phyloP scores from a whole-genome alignment of 768 basidiomycete species.

The Agaricus bisporus region DNA sequence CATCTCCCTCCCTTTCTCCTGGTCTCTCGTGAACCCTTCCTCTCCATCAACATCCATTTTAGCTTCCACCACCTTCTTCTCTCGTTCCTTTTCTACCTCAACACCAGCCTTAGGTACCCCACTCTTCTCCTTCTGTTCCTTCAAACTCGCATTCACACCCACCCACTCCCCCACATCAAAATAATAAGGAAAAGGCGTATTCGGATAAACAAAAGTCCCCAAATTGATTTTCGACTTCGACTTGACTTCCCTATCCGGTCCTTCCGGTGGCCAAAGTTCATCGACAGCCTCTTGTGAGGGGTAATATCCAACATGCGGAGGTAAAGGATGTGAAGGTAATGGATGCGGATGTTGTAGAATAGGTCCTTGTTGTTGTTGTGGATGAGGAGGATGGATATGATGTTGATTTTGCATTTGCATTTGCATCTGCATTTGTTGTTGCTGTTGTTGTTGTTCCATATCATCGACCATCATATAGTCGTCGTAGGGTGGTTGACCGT shows the following conservation, averaged over 20 bases:
- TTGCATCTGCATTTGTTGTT: neutral
- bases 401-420: conserved; percentile 9
- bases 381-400: conserved; percentile 7
- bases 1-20: conserved; percentile 14
- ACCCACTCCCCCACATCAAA: conserved; percentile 29
- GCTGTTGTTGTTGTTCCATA: conserved; percentile 9
- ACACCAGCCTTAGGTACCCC: conserved; percentile 14
- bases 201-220: conserved; percentile 55
- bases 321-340: neutral
- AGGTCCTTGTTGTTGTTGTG: conserved; percentile 7
- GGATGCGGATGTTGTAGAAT: conserved; percentile 9
- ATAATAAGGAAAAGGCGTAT: conserved; percentile 53
- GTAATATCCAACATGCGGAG: conserved; percentile 5
- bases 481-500: conserved; percentile 4
- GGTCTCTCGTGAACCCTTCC: neutral
- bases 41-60: conserved; percentile 2
- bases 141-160: conserved; percentile 10
- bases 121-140: conserved; percentile 14
- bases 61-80: conserved; percentile 13
- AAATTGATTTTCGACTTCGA: conserved; percentile 33
- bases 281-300: conserved; percentile 4
- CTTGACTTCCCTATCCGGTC: conserved; percentile 12
- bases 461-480: conserved; percentile 4
- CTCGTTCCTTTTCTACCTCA: conserved; percentile 13
- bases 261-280: conserved; percentile 9